Conservation (phyloP, 495 filamentous ascomycete species). For the Penicillium maclennaniae region DNA sequence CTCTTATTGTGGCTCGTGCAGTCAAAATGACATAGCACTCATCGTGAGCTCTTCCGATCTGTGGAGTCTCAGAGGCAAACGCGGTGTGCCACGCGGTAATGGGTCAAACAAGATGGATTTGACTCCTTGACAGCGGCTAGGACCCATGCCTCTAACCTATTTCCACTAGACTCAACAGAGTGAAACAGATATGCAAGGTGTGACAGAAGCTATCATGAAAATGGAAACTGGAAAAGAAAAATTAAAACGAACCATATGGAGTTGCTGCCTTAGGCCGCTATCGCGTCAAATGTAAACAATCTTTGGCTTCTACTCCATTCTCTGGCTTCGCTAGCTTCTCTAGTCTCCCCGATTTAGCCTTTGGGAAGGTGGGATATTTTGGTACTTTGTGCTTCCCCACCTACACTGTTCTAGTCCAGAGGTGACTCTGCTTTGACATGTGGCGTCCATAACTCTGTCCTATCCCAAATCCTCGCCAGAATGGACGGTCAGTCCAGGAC, state of each 20-base stretch:
- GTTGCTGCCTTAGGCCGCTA: constrained; percentile 24
- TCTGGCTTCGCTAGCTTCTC: neutral
- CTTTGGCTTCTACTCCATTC: constrained; percentile 4
- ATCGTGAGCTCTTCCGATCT: neutral
- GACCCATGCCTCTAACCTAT: neutral
- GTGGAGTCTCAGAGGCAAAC: neutral
- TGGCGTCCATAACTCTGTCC: constrained; percentile 3
- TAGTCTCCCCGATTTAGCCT: neutral
- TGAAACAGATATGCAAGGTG: neutral
- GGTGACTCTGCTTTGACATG: constrained; percentile 8
- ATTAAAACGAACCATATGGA: neutral
- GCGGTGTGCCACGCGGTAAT: neutral
- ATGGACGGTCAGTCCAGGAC: constrained; percentile 38
- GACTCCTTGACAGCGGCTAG: neutral
- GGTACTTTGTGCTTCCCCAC: constrained; percentile 3
- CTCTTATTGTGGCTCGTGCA: too few relatives aligned
- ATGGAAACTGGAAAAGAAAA: neutral
- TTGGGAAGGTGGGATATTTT: constrained; percentile 3
- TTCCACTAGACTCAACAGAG: neutral
- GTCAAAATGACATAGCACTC: neutral
- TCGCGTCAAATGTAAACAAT: constrained; percentile 27
- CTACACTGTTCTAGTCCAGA: constrained; percentile 10
- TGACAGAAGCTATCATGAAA: too few relatives aligned
- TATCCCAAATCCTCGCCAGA: constrained; percentile 4
- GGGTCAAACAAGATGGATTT: neutral